Evolutionary conservation across 1,284 basidiomycete species (phyloP).

Genomic region (Microbotryum violaceum): DNA sequence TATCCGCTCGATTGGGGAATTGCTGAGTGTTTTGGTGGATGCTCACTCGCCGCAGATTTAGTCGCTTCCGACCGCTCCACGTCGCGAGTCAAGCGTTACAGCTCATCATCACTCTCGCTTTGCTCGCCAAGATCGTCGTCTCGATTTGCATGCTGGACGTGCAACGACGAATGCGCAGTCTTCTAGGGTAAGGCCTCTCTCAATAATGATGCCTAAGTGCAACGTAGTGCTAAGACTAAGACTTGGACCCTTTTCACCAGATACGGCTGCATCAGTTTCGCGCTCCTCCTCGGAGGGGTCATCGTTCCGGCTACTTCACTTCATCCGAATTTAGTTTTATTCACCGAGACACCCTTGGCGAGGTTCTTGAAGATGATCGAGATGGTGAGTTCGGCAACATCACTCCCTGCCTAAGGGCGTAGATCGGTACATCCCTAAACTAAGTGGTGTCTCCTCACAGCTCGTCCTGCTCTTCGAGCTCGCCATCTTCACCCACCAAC

Average conservation of each 20-base stretch:
- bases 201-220: neutral
- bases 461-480: conserved; percentile 7
- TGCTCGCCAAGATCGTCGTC: neutral
- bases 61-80: too few species aligned
- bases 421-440: too few species aligned
- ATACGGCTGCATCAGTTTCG: neutral
- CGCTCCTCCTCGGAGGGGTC: neutral
- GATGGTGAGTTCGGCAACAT: neutral
- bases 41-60: too few species aligned
- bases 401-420: neutral
- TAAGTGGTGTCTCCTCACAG: neutral
- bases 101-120: neutral
- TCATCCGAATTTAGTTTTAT: neutral
- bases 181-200: too few species aligned
- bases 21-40: too few species aligned
- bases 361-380: conserved; percentile 4
- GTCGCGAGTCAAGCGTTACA: neutral
- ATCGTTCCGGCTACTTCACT: neutral
- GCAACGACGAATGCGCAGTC: neutral
- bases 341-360: conserved; percentile 3
- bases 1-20: too few species aligned
- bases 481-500: neutral
- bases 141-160: neutral
- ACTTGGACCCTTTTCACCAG: neutral
- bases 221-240: neutral